Evolutionary conservation across 495 filamentous ascomycete genomes (phyloP).

Genomic region (Podospora pseudoanserina): DNA sequence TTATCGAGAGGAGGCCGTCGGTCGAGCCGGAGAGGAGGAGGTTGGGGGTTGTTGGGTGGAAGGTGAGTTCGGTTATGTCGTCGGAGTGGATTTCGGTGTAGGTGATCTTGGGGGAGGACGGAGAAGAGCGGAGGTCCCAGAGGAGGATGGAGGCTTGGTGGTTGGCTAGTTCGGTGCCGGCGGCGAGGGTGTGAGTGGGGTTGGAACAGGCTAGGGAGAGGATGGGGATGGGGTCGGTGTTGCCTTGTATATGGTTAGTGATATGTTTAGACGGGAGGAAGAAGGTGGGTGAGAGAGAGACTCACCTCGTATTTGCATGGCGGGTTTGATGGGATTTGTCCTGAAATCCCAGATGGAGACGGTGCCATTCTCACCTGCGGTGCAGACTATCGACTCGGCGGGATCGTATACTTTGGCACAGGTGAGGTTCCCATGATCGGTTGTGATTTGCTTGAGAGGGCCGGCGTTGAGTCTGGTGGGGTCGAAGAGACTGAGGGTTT

Average conservation of each 20-base stretch:
- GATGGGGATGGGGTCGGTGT: slow-evolving; percentile 28
- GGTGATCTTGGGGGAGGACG: slow-evolving; percentile 49
- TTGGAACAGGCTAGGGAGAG: slow-evolving; percentile 65
- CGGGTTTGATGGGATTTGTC: slow-evolving; percentile 30
- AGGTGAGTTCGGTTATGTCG: slow-evolving; percentile 82
- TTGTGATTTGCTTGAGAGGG: slow-evolving; percentile 40
- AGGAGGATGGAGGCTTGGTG: slow-evolving; percentile 68
- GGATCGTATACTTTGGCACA: slow-evolving; percentile 49
- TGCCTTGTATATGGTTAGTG: neutral
- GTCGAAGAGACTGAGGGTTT: slow-evolving; percentile 55
- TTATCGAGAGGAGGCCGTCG: slow-evolving; percentile 87
- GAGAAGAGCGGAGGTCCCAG: slow-evolving; percentile 70
- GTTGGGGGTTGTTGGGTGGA: slow-evolving; percentile 59
- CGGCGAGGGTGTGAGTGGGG: slow-evolving; percentile 58
- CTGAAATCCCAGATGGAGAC: slow-evolving; percentile 58
- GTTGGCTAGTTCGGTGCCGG: slow-evolving; percentile 74
- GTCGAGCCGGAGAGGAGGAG: slow-evolving; percentile 82
- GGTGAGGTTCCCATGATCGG: slow-evolving; percentile 54
- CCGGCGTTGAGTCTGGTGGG: slow-evolving; percentile 41
- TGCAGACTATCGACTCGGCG: slow-evolving; percentile 45
- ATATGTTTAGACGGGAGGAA: neutral
- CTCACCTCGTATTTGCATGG: slow-evolving; percentile 45
- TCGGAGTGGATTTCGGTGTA: slow-evolving; percentile 89
- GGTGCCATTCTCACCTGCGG: slow-evolving; percentile 60
- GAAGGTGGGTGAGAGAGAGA: slow-evolving; percentile 5